phyloP scores from a whole-genome alignment of 2,329 filamentous ascomycete genomes.

The Zasmidium cellare region DNA sequence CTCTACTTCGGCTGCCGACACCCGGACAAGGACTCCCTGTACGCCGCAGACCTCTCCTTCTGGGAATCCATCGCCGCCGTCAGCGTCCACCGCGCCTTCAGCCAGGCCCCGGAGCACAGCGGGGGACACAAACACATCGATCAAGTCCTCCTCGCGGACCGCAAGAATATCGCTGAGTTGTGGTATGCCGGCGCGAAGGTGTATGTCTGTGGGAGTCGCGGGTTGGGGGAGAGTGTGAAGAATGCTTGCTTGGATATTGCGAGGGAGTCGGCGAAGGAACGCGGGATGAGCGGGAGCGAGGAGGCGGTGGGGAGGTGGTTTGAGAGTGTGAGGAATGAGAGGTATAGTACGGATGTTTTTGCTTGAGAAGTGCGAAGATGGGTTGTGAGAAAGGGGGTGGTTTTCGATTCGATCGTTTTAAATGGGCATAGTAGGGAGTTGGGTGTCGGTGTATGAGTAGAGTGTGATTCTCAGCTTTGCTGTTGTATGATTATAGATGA shows the following conservation, averaged over 20 bases:
- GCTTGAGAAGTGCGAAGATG: slow-evolving; percentile 18
- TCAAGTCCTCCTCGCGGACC: slow-evolving; percentile 51
- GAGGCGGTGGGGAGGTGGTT: slow-evolving; percentile 29
- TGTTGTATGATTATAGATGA: too few species aligned
- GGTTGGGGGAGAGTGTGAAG: slow-evolving; percentile 48
- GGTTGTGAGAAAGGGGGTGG: too few species aligned
- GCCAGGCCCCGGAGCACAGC: slow-evolving; percentile 44
- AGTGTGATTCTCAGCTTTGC: too few species aligned
- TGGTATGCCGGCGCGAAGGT: slow-evolving; percentile 56
- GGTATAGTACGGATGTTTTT: slow-evolving; percentile 29
- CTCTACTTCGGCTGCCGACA: slow-evolving; percentile 65
- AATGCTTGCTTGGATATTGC: slow-evolving; percentile 41
- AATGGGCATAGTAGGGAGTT: too few species aligned
- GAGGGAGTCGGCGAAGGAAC: slow-evolving; percentile 37
- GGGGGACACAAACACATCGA: slow-evolving; percentile 56
- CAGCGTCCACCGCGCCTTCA: slow-evolving; percentile 62
- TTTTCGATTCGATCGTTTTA: too few species aligned
- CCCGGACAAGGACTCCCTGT: slow-evolving; percentile 59
- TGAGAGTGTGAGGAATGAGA: slow-evolving; percentile 25
- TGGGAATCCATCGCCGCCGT: slow-evolving; percentile 66
- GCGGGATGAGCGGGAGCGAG: slow-evolving; percentile 42
- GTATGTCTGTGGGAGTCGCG: slow-evolving; percentile 64
- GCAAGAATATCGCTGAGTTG: slow-evolving; percentile 45
- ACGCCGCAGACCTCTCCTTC: slow-evolving; percentile 57
- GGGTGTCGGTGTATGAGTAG: too few species aligned